Conservation (phyloP, 169 alveolate species). For the Sarcocystis neurona region DNA sequence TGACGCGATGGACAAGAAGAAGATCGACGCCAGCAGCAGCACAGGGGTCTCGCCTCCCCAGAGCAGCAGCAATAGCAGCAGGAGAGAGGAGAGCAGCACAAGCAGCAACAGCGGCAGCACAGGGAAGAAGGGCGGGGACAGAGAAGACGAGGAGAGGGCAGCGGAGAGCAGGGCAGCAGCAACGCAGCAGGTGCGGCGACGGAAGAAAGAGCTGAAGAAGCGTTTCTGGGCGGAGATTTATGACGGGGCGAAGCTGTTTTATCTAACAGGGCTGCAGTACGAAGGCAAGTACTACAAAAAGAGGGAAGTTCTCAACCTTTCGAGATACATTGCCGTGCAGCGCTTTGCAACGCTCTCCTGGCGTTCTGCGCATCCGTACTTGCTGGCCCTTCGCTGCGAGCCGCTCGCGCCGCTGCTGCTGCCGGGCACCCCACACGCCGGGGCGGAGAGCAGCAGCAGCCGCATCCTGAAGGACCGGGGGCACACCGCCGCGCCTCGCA, state of each 20-base stretch:
- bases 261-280: conserved; percentile 93
- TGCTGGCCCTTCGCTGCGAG: conserved; percentile 90
- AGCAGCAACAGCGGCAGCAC: background rate
- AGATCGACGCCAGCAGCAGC: no score
- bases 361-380: conserved; percentile 96
- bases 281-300: conserved; percentile 81
- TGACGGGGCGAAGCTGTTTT: conserved; percentile 97
- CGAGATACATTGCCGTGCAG: conserved; percentile 94
- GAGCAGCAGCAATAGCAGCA: no score
- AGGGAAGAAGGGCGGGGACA: background rate
- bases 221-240: conserved; percentile 96
- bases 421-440: background rate
- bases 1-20: no score
- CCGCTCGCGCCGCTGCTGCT: background rate
- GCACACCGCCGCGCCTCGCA: background rate
- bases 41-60: no score
- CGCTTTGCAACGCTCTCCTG: conserved; percentile 90
- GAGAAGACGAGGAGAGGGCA: background rate
- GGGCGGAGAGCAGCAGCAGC: background rate
- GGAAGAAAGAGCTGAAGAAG: conserved; percentile 54
- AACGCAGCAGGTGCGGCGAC: background rate
- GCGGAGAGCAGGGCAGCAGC: no score
- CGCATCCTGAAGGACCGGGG: background rate
- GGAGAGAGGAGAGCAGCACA: no score
- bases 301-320: conserved; percentile 90